Base-by-base conservation (phyloP, 2,329 filamentous ascomycete genomes). In the Epichloe amarillans region DNA sequence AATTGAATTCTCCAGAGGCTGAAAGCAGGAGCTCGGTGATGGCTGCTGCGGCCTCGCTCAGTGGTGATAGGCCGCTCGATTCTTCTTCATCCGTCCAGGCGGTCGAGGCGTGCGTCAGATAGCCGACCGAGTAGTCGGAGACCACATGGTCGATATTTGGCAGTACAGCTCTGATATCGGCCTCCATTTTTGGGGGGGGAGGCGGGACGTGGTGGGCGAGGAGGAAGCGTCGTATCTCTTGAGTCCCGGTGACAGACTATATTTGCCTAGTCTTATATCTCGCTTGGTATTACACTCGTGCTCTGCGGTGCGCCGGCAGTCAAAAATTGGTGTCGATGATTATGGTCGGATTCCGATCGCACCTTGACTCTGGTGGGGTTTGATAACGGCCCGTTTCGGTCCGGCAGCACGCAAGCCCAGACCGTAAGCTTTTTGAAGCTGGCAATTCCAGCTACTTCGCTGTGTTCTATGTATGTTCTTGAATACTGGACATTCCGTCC, bases 101-200 rank as follows among this genome's bases (percentile, higher is more conserved):
- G 57, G 84, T 90, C 46, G 90, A 93, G 46, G 93, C 93, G 75
- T 98, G 91, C 62, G 83, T 89, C 60, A 98, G 76, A 66, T 97
- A 98, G 52, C 93, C 93, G 57, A 88, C 87, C 42, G 89, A 93
- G 69, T 95, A 96, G 70, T 95, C 87, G 46, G 88, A 90, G 58
- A 96, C 75, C 55, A 95, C 77, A 53, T 85, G 87, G 69, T 96
- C 90, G 59, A 96, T 87, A 63, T 86, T 84, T 55, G 89, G 89
- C 59, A 95, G 80, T 59, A 88, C 80, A 54, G 84, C 75, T 71
- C 84, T 85, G 65, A 95, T 88, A 71, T 95, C 87, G 62, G 86
- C 76, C 69, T 95, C 89, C 89, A 95, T 95, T 56, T 54, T 4
- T 30, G 1, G 8, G n/a, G 8, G n/a, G 17, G 17, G 10, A 17